Conservation (phyloP, 2,329 filamentous ascomycete genomes). For the Neofusicoccum umdonicola region DNA sequence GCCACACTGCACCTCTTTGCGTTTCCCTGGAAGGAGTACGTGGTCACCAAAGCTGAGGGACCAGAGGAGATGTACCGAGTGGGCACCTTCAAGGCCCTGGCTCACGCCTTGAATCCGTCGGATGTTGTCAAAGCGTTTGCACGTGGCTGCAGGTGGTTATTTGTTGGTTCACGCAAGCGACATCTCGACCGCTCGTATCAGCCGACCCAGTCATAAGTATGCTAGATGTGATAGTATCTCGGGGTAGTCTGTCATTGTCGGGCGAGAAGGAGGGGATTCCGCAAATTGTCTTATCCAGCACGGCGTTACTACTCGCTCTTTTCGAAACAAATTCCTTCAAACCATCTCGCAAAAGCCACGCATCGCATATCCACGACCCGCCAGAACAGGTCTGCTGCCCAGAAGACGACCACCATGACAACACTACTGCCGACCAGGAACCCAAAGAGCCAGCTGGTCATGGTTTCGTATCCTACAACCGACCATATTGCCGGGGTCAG, state of each 20-base stretch:
- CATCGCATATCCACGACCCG: background rate
- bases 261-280: too few species aligned
- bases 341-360: background rate
- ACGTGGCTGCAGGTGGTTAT: conserved; percentile 75
- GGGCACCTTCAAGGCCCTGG: conserved; percentile 55
- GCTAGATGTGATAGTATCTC: too few species aligned
- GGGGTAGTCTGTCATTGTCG: too few species aligned
- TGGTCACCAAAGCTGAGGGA: conserved; percentile 44
- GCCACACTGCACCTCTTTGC: conserved; percentile 76
- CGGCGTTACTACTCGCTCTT: background rate
- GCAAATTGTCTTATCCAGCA: too few species aligned
- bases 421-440: background rate
- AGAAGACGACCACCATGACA: background rate
- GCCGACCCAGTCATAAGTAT: background rate
- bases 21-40: conserved; percentile 74
- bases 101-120: conserved; percentile 75
- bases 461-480: background rate
- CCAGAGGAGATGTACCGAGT: conserved; percentile 23
- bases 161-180: conserved; percentile 66
- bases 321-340: background rate
- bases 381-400: background rate
- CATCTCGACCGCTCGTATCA: conserved; percentile 42
- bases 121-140: conserved; percentile 79
- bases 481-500: too few species aligned
- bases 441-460: background rate